Conservation (phyloP, 139 green algal species). For the Ostreobium quekettii region DNA sequence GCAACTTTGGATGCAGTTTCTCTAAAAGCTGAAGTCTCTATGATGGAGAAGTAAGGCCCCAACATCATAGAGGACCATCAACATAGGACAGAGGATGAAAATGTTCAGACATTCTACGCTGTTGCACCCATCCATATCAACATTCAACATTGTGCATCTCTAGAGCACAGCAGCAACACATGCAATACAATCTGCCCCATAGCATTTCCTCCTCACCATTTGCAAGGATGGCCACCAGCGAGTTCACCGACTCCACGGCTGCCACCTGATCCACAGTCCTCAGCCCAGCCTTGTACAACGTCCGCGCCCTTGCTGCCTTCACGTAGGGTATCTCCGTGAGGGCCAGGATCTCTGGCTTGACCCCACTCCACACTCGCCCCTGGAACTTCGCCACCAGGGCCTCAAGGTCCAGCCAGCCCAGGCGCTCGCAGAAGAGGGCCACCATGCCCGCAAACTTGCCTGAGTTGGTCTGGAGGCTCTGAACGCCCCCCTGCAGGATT, state of each 20-base stretch:
- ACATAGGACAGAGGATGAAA: too few species aligned
- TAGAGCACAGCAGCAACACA: too few species aligned
- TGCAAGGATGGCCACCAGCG: conserved; percentile 32
- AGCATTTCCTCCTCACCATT: too few species aligned
- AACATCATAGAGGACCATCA: too few species aligned
- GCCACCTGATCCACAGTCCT: conserved; percentile 57
- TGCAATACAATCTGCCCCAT: too few species aligned
- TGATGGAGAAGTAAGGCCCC: too few species aligned
- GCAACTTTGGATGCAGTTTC: too few species aligned
- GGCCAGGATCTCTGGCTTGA: conserved; percentile 43
- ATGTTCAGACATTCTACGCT: too few species aligned
- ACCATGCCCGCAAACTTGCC: conserved; percentile 56
- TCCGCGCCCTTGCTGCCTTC: conserved; percentile 43
- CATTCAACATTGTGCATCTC: too few species aligned
- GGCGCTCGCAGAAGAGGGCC: conserved; percentile 66
- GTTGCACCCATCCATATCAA: too few species aligned
- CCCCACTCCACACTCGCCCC: conserved; percentile 19
- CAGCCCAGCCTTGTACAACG: conserved; percentile 73
- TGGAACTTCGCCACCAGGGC: conserved; percentile 67
- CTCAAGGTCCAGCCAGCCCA: conserved; percentile 66
- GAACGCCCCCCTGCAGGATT: conserved; percentile 9
- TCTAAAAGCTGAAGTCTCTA: too few species aligned
- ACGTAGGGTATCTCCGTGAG: conserved; percentile 67
- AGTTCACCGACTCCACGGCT: conserved; percentile 24
- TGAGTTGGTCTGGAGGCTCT: conserved; percentile 39